Evolutionary conservation across 768 basidiomycete species (phyloP).

Genomic region (Tricholoma furcatifolium): DNA sequence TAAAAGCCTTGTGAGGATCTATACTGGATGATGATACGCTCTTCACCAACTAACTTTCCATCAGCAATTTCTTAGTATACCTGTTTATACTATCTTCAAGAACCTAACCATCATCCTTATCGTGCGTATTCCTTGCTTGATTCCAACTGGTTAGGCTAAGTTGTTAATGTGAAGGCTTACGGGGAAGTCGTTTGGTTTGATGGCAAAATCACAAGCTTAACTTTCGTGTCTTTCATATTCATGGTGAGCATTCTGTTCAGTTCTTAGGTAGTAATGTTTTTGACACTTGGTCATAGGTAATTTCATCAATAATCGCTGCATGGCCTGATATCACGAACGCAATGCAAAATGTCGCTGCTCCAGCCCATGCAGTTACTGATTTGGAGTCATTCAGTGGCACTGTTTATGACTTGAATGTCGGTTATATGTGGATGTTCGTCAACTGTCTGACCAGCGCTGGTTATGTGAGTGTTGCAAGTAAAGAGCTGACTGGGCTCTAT

Average conservation of each 20-base stretch:
- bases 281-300: constrained; percentile 47
- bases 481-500: background rate
- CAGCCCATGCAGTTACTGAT: background rate
- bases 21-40: constrained; percentile 12
- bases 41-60: background rate
- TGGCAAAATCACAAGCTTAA: constrained; percentile 82
- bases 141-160: background rate
- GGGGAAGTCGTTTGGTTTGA: constrained; percentile 98
- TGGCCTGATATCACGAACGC: constrained; percentile 78
- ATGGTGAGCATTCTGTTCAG: constrained; percentile 58
- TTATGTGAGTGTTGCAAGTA: constrained; percentile 60
- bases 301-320: constrained; percentile 97
- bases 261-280: background rate
- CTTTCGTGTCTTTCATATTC: constrained; percentile 84
- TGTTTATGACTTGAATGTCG: constrained; percentile 60
- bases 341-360: constrained; percentile 15
- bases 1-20: constrained; percentile 82
- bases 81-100: constrained; percentile 99
- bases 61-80: constrained; percentile 96
- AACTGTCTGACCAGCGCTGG: constrained; percentile 90
- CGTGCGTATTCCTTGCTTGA: constrained; percentile 43
- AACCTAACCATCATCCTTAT: constrained; percentile 99
- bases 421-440: constrained; percentile 95
- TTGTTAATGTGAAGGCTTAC: constrained; percentile 64
- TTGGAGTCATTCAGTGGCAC: constrained; percentile 43